Percentiles rank a stretch among this genome's conserved stretches.
Evolutionary conservation across 305 asterid genomes (phyloP).

Genomic region (Fraxinus nigra): DNA sequence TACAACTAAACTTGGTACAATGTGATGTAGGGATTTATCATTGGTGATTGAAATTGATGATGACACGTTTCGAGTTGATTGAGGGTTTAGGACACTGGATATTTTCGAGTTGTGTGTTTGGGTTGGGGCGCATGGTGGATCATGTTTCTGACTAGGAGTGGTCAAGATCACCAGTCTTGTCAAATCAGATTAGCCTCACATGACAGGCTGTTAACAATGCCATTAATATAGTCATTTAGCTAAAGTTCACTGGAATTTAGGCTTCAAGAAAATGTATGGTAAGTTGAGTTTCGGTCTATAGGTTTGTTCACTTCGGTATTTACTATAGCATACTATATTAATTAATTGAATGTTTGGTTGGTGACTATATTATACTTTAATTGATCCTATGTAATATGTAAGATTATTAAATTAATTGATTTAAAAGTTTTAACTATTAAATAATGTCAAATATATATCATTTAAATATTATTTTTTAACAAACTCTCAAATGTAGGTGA

Average conservation of each 20-base stretch:
- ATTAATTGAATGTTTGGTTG: too few species aligned
- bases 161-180: slow-evolving; percentile 45
- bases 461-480: too few species aligned
- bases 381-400: too few species aligned
- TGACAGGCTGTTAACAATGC: background rate
- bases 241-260: background rate
- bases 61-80: slow-evolving; percentile 29
- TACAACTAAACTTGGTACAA: slow-evolving; percentile 14
- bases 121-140: background rate
- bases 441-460: too few species aligned
- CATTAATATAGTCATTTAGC: too few species aligned
- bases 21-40: slow-evolving; percentile 1
- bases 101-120: background rate
- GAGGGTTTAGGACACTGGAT: background rate
- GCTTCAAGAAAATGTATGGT: background rate
- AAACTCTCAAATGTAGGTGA: too few species aligned
- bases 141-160: slow-evolving; percentile 31
- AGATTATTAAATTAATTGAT: too few species aligned
- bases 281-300: background rate
- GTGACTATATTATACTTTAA: too few species aligned
- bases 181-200: slow-evolving; percentile 25
- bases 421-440: too few species aligned
- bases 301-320: background rate
- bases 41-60: background rate
- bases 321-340: too few species aligned